These are phyloP conservation scores for Apophysomyces trapeziformis DNA, from an alignment of 371 early-diverging fungal genomes.

Conservation along the genomic window DNA sequence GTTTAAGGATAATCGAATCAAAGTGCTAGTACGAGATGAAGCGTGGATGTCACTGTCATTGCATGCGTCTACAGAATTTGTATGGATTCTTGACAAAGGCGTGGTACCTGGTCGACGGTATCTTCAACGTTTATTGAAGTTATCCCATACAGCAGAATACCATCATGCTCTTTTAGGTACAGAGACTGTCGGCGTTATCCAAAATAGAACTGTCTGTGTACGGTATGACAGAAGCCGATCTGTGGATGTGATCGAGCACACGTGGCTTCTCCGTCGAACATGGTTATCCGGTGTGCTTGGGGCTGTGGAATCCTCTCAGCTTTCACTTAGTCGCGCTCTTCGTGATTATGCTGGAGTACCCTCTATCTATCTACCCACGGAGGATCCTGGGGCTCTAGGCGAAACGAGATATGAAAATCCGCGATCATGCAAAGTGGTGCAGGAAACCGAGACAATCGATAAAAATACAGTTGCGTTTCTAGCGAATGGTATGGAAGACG, in stretches of 20 bases:
- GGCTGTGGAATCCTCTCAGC: constrained; percentile 14
- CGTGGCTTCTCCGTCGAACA: constrained; percentile 44
- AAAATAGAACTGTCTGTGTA: constrained; percentile 17
- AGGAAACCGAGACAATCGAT: not conserved
- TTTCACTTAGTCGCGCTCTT: constrained; percentile 27
- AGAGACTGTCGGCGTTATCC: constrained; percentile 31
- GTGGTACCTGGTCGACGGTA: constrained; percentile 52
- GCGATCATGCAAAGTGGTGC: not conserved
- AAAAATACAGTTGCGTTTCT: constrained; percentile 25
- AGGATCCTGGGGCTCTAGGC: constrained; percentile 27
- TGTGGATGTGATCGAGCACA: constrained; percentile 38
- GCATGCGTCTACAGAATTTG: constrained; percentile 48
- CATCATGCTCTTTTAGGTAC: constrained; percentile 51
- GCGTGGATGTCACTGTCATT: constrained; percentile 46
- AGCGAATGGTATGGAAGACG: constrained; percentile 21
- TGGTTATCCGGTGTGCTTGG: constrained; percentile 34
- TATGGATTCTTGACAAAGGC: constrained; percentile 53
- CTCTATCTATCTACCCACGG: constrained; percentile 36
- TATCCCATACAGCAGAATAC: constrained; percentile 50
- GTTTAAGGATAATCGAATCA: constrained; percentile 31
- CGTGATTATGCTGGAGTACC: constrained; percentile 36
- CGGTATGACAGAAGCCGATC: constrained; percentile 11
- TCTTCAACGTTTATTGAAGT: constrained; percentile 47
- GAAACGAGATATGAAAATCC: constrained; percentile 27
- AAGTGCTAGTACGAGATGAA: constrained; percentile 34